Evolutionary conservation across 2,329 filamentous ascomycete species (phyloP), one percentile per base, ranked within the genome.

Genomic region (Aspergillus pseudonomiae): DNA sequence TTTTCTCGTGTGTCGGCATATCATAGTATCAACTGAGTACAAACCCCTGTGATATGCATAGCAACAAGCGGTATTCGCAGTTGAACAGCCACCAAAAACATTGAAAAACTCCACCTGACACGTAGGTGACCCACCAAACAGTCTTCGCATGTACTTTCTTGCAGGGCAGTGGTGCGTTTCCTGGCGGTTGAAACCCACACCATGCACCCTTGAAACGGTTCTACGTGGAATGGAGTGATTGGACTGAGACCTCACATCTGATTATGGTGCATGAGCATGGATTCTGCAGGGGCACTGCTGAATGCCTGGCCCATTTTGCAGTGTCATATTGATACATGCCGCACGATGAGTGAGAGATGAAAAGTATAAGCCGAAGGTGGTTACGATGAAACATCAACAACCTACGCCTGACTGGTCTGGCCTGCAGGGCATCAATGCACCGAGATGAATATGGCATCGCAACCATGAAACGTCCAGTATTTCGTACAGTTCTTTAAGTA

Each of bases 61-160:
- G 36, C 32, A 21, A 55, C 52, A 10, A 36, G 52, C 34, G 52
- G n/a, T 9, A 16, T 36, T 16, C 14, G 9, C 10, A 39, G 19
- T 28, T 39, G 32, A 36, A 55, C 21, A 36, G 52, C 34, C 12
- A 55, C 36, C 16, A 39, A 39, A 36, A 32, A 19, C n/a, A 12
- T 39, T 11, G 6, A 16, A 26, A 26, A 39, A 16, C 57, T 59
- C 57, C 48, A 71, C 58, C 65, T 67, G 71, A 72, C 65, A 72
- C 65, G 65, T 72, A 65, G 50, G 57, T 45, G 61, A 70, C 63
- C 67, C 61, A 67, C 67, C n/a, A 0, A 55, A 19, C 12, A 24
- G 10, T 26, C 32, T 26, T 36, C 34, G 32, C n/a, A 26, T 11
- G n/a, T 39, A 26, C 9, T 39, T n/a, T 39, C 34, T 39, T 19